A percentile compares a stretch with the other conserved stretches of the same genome.
Conservation (phyloP, 1,284 basidiomycete species). For the Mycena citricolor region DNA sequence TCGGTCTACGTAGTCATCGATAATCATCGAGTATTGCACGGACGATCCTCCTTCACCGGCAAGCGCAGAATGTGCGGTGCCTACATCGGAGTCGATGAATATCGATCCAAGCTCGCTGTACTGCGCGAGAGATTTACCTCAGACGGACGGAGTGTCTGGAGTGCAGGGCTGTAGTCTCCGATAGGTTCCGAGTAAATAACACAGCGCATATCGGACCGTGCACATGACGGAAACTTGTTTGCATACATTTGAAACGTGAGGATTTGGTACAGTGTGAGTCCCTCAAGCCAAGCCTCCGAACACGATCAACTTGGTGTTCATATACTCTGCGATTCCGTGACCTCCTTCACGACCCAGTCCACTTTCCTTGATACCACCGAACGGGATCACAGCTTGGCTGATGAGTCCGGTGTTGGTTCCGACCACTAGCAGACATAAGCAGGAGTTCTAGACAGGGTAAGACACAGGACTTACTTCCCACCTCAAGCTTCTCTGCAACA, state of each 20-base stretch:
- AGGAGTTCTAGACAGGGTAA: not conserved
- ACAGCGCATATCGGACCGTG: too few species aligned
- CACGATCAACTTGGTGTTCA: constrained; percentile 78
- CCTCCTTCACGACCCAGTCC: constrained; percentile 79
- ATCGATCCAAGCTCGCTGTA: constrained; percentile 72
- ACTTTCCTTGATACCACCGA: constrained; percentile 91
- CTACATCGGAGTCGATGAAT: constrained; percentile 92
- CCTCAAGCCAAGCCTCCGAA: constrained; percentile 57
- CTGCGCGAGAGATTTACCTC: constrained; percentile 56
- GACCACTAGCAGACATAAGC: constrained; percentile 53
- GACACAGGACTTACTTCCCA: constrained; percentile 47
- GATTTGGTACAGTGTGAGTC: too few species aligned
- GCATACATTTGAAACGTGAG: too few species aligned
- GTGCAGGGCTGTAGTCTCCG: constrained; percentile 37
- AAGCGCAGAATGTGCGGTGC: constrained; percentile 93
- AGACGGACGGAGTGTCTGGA: constrained; percentile 41
- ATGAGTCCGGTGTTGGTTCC: constrained; percentile 85
- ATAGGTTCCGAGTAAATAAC: too few species aligned
- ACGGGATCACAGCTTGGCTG: constrained; percentile 82
- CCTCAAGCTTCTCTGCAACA: constrained; percentile 96
- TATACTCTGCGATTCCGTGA: constrained; percentile 83
- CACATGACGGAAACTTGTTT: too few species aligned
- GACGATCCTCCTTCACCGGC: constrained; percentile 86
- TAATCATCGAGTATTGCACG: constrained; percentile 94
- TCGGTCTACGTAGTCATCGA: constrained; percentile 66